Percentiles rank a stretch among this genome's conserved stretches.
These are phyloP conservation scores for Takashimella koratensis DNA, from an alignment of 1,284 basidiomycete species.

Conservation along the genomic window DNA sequence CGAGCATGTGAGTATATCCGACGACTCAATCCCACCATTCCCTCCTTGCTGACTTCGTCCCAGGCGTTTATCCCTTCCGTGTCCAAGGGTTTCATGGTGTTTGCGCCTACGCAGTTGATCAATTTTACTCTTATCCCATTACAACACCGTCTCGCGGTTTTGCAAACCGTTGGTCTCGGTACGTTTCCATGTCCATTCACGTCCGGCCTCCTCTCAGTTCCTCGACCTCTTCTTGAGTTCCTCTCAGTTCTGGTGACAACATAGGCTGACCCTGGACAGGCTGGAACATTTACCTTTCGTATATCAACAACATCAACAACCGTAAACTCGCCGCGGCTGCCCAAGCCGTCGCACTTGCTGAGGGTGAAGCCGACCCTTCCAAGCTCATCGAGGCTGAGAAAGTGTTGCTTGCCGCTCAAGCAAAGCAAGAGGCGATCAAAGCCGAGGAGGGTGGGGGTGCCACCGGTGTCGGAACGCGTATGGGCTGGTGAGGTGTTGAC, in stretches of 20 bases:
- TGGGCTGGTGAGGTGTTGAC: too few relatives aligned
- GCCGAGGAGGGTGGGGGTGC: slow-evolving; percentile 31
- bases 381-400: slow-evolving; percentile 7
- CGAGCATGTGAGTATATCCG: slow-evolving; percentile 23
- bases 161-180: slow-evolving; percentile 74
- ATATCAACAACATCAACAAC: slow-evolving; percentile 43
- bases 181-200: slow-evolving; percentile 11
- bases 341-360: slow-evolving; percentile 15
- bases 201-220: not conserved
- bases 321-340: slow-evolving; percentile 20
- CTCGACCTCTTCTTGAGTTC: not conserved
- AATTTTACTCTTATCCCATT: slow-evolving; percentile 76
- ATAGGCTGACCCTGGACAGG: slow-evolving; percentile 33
- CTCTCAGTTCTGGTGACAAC: not conserved
- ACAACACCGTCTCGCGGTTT: slow-evolving; percentile 71
- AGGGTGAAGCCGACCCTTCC: slow-evolving; percentile 2
- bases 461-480: slow-evolving; percentile 31
- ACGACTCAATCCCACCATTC: slow-evolving; percentile 1
- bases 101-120: slow-evolving; percentile 72
- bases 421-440: slow-evolving; percentile 19
- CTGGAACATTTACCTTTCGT: slow-evolving; percentile 57
- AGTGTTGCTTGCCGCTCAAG: slow-evolving; percentile 19
- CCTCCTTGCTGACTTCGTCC: slow-evolving; percentile 2
- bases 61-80: slow-evolving; percentile 37
- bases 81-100: slow-evolving; percentile 55